phyloP scores from a whole-genome alignment of 345 rosid species.

The Rubroshorea leprosula region DNA sequence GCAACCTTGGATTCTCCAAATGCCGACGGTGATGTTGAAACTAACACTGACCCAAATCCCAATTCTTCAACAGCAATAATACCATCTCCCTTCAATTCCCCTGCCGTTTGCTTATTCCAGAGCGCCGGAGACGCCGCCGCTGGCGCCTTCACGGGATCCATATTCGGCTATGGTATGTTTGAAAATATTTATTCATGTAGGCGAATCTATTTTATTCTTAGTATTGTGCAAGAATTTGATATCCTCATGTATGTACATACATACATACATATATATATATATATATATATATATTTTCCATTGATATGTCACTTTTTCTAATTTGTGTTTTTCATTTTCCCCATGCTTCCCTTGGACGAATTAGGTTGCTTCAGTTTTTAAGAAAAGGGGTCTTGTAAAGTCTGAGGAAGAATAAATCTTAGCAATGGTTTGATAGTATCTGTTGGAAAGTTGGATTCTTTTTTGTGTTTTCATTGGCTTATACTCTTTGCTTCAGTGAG shows the following conservation, averaged over 20 bases:
- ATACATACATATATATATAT: no score
- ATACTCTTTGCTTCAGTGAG: not conserved
- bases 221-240: not conserved
- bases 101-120: slow-evolving; percentile 66
- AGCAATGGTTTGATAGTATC: no score
- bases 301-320: no score
- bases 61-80: slow-evolving; percentile 37
- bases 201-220: not conserved
- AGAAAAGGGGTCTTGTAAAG: no score
- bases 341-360: not conserved
- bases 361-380: not conserved
- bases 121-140: slow-evolving; percentile 73
- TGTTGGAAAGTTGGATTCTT: not conserved
- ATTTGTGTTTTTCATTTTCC: not conserved
- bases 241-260: no score
- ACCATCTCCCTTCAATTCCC: slow-evolving; percentile 31
- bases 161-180: slow-evolving; percentile 67
- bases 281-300: no score
- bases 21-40: slow-evolving; percentile 18
- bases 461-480: not conserved
- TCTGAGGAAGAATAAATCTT: no score
- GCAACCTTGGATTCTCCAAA: slow-evolving; percentile 39
- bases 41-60: slow-evolving; percentile 23
- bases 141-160: slow-evolving; percentile 88
- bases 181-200: not conserved